Conservation (phyloP, 352 stramenopile species). For the Phytophthora chlamydospora region DNA sequence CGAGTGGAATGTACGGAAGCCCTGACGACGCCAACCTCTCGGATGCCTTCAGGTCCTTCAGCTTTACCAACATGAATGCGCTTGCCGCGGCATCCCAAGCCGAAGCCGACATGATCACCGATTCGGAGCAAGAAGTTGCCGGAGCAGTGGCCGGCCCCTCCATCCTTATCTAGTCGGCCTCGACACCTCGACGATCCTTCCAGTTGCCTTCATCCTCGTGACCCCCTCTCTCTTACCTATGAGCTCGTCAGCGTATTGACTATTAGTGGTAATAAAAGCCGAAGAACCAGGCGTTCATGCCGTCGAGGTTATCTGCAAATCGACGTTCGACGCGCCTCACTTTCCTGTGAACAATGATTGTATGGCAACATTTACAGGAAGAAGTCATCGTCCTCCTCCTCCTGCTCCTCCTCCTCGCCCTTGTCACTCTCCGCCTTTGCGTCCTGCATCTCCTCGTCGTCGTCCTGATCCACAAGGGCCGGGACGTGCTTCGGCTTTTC, state of each 20-base stretch:
- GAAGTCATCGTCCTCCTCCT: slow-evolving; percentile 71
- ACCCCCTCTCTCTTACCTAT: slow-evolving; percentile 14
- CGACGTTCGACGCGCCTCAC: no score
- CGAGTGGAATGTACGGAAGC: slow-evolving; percentile 71
- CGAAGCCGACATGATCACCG: slow-evolving; percentile 69
- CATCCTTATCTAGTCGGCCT: slow-evolving; percentile 65
- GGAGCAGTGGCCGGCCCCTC: slow-evolving; percentile 54
- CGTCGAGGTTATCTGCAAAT: slow-evolving; percentile 1
- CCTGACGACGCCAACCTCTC: slow-evolving; percentile 42
- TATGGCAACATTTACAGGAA: slow-evolving; percentile 55
- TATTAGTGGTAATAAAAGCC: slow-evolving; percentile 38
- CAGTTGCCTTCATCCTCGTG: slow-evolving; percentile 14
- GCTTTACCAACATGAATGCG: slow-evolving; percentile 89
- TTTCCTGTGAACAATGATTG: slow-evolving; percentile 4
- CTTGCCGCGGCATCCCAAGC: slow-evolving; percentile 74
- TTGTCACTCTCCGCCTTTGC: slow-evolving; percentile 24
- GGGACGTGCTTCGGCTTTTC: slow-evolving; percentile 34
- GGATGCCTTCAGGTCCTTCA: slow-evolving; percentile 80
- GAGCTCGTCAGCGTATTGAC: slow-evolving; percentile 32
- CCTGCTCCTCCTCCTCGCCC: slow-evolving; percentile 32
- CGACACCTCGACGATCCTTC: slow-evolving; percentile 10
- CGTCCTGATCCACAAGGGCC: slow-evolving; percentile 65
- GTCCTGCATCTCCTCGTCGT: slow-evolving; percentile 40
- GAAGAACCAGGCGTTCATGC: slow-evolving; percentile 15
- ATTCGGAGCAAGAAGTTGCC: slow-evolving; percentile 48